A percentile compares a stretch with the other conserved stretches of the same genome.
Conservation (phyloP, 2,329 filamentous ascomycete species). For the Aspergillus novoparasiticus region DNA sequence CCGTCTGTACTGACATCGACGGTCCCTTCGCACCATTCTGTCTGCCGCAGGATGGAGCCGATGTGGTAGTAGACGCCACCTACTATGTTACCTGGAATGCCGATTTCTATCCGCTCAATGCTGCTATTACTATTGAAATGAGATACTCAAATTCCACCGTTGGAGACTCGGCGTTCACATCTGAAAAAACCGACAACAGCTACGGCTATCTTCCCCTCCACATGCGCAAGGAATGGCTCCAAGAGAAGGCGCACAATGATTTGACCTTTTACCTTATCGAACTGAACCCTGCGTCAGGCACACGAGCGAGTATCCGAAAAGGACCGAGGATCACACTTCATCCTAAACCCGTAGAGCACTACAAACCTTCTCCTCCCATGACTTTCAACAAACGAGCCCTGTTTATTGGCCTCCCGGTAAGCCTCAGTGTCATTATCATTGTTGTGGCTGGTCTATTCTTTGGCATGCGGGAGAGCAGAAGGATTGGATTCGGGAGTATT, state of each 20-base stretch:
- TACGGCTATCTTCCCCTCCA: constrained; percentile 42
- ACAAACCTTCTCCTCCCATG: constrained; percentile 33
- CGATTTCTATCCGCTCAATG: constrained; percentile 34
- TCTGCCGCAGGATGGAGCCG: constrained; percentile 35
- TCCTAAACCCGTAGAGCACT: constrained; percentile 38
- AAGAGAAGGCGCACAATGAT: constrained; percentile 38
- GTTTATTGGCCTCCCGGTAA: constrained; percentile 46
- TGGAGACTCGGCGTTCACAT: constrained; percentile 41
- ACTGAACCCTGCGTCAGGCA: constrained; percentile 29
- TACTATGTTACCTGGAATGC: constrained; percentile 45
- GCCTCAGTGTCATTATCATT: constrained; percentile 38
- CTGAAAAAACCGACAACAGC: constrained; percentile 37
- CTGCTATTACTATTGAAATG: constrained; percentile 35
- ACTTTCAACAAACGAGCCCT: constrained; percentile 38
- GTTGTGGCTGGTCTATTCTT: constrained; percentile 43
- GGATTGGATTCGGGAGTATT: constrained; percentile 39
- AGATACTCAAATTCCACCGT: constrained; percentile 37
- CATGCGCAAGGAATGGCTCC: constrained; percentile 45
- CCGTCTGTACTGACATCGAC: constrained; percentile 31
- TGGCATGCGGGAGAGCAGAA: constrained; percentile 45
- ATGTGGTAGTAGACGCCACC: constrained; percentile 39
- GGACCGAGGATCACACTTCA: constrained; percentile 42
- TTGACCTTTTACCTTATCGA: constrained; percentile 42
- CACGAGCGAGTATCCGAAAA: constrained; percentile 28
- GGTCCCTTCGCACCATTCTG: constrained; percentile 35